These are phyloP conservation scores for Diplodia sapinea DNA, from an alignment of 2,329 filamentous ascomycete genomes.

Conservation along the genomic window DNA sequence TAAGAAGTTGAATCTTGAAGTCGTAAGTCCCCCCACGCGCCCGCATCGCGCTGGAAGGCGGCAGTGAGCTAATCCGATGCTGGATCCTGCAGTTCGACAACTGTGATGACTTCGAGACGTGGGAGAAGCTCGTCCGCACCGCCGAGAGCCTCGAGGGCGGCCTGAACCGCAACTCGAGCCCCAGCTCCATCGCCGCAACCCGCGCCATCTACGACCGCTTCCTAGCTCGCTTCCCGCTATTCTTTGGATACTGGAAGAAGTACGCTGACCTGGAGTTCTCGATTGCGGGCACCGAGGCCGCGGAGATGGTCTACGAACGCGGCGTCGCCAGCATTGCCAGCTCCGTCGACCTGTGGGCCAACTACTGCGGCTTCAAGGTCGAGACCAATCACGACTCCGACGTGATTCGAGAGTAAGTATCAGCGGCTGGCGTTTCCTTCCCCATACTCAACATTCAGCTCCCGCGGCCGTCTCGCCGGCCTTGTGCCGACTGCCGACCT, in stretches of 20 bases:
- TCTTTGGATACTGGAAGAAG: conserved; percentile 99
- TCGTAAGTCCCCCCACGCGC: conserved; percentile 65
- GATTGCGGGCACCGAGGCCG: conserved; percentile 93
- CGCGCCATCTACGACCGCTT: conserved; percentile 91
- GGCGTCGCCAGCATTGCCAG: conserved; percentile 91
- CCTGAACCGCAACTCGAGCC: conserved; percentile 94
- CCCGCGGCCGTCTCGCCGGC: conserved; percentile 27
- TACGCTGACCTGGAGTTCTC: conserved; percentile 98
- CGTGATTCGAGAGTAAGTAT: conserved; percentile 99
- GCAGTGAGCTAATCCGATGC: neutral
- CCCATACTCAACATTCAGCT: conserved; percentile 30
- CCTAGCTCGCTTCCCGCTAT: conserved; percentile 88
- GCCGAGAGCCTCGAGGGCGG: conserved; percentile 88
- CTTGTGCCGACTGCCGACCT: conserved; percentile 21
- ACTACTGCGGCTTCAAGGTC: conserved; percentile 97
- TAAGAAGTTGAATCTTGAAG: conserved; percentile 75
- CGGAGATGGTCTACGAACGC: conserved; percentile 97
- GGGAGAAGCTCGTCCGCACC: conserved; percentile 88
- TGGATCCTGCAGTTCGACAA: conserved; percentile 62
- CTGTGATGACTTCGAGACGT: conserved; percentile 89
- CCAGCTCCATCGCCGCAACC: conserved; percentile 85
- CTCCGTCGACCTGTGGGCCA: conserved; percentile 95
- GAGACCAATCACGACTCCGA: conserved; percentile 94
- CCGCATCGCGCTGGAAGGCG: neutral
- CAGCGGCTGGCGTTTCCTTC: conserved; percentile 37